Conservation (phyloP, 805 yeast species). For the Saccharomycopsis olivae region DNA sequence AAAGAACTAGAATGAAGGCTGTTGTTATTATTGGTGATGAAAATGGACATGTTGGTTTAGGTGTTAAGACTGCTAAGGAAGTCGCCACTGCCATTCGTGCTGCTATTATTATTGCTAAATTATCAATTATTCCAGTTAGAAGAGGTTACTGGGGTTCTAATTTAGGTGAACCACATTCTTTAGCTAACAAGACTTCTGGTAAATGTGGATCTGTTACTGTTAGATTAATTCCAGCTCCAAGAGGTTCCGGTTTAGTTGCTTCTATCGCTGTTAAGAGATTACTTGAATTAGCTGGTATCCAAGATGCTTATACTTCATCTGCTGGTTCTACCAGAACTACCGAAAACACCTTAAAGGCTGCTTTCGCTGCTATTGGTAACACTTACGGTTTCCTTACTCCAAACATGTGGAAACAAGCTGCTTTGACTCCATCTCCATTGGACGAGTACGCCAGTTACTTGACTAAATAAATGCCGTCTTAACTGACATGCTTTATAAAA, state of each 20-base stretch:
- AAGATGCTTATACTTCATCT: constrained; percentile 98
- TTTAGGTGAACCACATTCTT: constrained; percentile 99
- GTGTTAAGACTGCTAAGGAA: constrained; percentile 99
- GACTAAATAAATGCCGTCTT: too few species aligned
- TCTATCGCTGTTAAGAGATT: constrained; percentile 99
- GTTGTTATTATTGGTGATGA: constrained; percentile 99
- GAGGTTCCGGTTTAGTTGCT: constrained; percentile 99
- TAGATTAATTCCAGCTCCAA: constrained; percentile 99
- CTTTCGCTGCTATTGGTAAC: constrained; percentile 99
- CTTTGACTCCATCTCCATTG: constrained; percentile 85
- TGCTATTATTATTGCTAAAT: constrained; percentile 98
- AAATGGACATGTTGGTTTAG: constrained; percentile 99
- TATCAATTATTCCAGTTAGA: constrained; percentile 98
- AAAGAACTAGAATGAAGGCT: constrained; percentile 99
- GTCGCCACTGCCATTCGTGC: constrained; percentile 99
- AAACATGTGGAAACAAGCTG: constrained; percentile 89
- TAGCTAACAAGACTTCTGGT: constrained; percentile 97
- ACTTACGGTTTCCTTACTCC: constrained; percentile 99
- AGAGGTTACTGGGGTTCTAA: constrained; percentile 99
- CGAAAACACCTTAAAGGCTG: constrained; percentile 99
- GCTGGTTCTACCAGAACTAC: constrained; percentile 99
- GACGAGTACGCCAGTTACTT: constrained; percentile 71
- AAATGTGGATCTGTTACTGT: constrained; percentile 99
- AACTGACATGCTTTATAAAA: too few species aligned
- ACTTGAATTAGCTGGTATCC: constrained; percentile 98